These are phyloP conservation scores for Alnus rubra DNA, from an alignment of 306 rosid species.

Conservation along the genomic window DNA sequence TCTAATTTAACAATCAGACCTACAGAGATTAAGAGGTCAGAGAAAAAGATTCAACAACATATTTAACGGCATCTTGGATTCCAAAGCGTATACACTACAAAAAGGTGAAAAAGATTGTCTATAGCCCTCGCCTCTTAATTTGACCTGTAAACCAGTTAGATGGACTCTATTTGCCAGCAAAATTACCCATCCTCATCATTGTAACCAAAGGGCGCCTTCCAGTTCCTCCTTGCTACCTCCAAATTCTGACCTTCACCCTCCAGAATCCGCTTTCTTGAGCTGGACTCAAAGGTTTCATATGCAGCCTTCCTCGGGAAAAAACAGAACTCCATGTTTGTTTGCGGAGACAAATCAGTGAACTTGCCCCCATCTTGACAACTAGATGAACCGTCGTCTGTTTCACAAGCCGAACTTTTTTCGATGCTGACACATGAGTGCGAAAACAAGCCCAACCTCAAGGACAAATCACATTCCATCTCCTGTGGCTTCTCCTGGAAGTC, in stretches of 20 bases:
- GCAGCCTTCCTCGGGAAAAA: constrained; percentile 62
- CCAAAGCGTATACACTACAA: constrained; percentile 54
- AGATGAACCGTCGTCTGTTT: constrained; percentile 53
- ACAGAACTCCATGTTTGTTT: constrained; percentile 48
- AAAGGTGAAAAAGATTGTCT: constrained; percentile 52
- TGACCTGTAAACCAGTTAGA: constrained; percentile 53
- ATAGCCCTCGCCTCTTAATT: constrained; percentile 21
- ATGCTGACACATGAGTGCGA: constrained; percentile 47
- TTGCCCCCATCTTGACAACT: constrained; percentile 52
- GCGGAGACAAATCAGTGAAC: constrained; percentile 44
- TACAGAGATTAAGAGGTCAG: constrained; percentile 52
- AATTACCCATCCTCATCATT: constrained; percentile 71
- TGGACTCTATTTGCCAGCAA: constrained; percentile 71
- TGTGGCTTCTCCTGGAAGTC: constrained; percentile 45
- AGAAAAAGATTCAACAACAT: constrained; percentile 49
- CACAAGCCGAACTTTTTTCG: constrained; percentile 48
- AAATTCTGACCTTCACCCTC: constrained; percentile 56
- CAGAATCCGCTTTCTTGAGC: constrained; percentile 44
- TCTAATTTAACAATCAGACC: constrained; percentile 51
- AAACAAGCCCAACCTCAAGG: constrained; percentile 73
- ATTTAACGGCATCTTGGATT: constrained; percentile 41
- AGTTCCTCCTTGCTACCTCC: constrained; percentile 60
- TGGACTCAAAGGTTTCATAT: constrained; percentile 49
- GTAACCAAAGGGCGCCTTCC: constrained; percentile 62
- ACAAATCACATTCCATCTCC: constrained; percentile 70